Evolutionary conservation across 352 stramenopile species (phyloP).

Genomic region (Phytophthora ramorum): DNA sequence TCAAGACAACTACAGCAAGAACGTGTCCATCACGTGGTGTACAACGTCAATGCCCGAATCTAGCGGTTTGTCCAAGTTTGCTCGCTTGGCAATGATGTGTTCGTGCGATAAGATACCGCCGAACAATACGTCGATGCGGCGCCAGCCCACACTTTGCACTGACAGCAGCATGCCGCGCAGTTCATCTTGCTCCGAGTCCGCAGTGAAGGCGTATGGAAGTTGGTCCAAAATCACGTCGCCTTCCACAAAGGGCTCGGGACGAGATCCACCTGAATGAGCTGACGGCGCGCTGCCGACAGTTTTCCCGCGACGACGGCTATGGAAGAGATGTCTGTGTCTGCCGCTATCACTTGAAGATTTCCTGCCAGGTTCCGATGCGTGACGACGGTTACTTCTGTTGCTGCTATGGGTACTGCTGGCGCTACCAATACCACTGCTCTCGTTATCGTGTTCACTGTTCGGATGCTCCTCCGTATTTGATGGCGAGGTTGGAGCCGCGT

Average conservation of each 20-base stretch:
- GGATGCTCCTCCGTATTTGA: constrained; percentile 25
- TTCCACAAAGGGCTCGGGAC: constrained; percentile 60
- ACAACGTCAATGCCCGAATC: constrained; percentile 76
- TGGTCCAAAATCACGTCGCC: constrained; percentile 71
- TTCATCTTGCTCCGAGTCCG: constrained; percentile 64
- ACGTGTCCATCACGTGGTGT: constrained; percentile 80
- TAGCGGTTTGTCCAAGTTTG: constrained; percentile 58
- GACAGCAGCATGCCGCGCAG: constrained; percentile 80
- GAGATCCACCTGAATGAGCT: constrained; percentile 25
- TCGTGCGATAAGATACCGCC: constrained; percentile 75
- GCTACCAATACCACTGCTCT: constrained; percentile 19
- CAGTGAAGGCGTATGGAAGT: constrained; percentile 66
- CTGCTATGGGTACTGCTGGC: constrained; percentile 23
- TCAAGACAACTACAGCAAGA: constrained; percentile 49
- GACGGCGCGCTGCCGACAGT: constrained; percentile 27
- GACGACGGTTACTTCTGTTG: constrained; percentile 16
- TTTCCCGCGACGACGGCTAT: constrained; percentile 33
- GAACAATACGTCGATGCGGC: constrained; percentile 77
- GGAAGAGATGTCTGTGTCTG: constrained; percentile 19
- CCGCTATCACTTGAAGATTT: constrained; percentile 23
- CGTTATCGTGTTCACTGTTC: constrained; percentile 14
- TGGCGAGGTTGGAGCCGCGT: constrained; percentile 27
- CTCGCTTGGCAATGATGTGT: constrained; percentile 84
- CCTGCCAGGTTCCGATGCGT: constrained; percentile 25
- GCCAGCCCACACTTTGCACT: constrained; percentile 77